Percentiles rank a stretch among this genome's conserved stretches.
phyloP scores from a whole-genome alignment of 2,329 filamentous ascomycete genomes.

The Fusarium domesticum region DNA sequence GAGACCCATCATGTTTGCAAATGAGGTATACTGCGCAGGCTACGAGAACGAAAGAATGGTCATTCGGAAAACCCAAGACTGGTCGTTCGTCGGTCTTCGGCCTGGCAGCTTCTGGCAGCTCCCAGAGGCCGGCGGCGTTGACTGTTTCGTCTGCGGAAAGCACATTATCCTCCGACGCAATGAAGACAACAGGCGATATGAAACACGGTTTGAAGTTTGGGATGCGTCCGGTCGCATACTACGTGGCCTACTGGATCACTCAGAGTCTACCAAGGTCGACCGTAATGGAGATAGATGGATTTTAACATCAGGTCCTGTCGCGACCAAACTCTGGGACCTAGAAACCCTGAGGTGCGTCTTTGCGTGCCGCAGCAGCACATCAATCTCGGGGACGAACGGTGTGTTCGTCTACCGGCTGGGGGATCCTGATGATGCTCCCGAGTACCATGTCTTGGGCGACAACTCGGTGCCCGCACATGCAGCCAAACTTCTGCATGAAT shows the following conservation, averaged over 20 bases:
- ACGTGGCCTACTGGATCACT: not conserved
- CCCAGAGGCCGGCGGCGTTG: not conserved
- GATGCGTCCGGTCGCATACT: conserved; percentile 2
- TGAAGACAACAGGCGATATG: not conserved
- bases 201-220: conserved; percentile 9
- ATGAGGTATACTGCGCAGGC: not conserved
- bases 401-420: too few relatives aligned
- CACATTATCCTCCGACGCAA: not conserved
- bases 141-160: not conserved
- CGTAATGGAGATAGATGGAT: not conserved
- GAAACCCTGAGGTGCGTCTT: conserved; percentile 1
- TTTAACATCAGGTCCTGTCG: too few relatives aligned
- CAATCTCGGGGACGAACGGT: too few relatives aligned
- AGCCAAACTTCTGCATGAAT: too few relatives aligned
- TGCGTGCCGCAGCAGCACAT: too few relatives aligned
- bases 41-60: not conserved
- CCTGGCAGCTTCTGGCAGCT: too few relatives aligned
- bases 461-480: too few relatives aligned
- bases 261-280: too few relatives aligned
- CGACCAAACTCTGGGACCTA: conserved; percentile 3
- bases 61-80: conserved; percentile 6
- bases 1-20: not conserved
- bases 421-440: too few relatives aligned
- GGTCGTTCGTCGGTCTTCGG: conserved; percentile 1
- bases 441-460: too few relatives aligned